phyloP scores from a whole-genome alignment of 129 eudicot species.

The Dittrichia graveolens region DNA sequence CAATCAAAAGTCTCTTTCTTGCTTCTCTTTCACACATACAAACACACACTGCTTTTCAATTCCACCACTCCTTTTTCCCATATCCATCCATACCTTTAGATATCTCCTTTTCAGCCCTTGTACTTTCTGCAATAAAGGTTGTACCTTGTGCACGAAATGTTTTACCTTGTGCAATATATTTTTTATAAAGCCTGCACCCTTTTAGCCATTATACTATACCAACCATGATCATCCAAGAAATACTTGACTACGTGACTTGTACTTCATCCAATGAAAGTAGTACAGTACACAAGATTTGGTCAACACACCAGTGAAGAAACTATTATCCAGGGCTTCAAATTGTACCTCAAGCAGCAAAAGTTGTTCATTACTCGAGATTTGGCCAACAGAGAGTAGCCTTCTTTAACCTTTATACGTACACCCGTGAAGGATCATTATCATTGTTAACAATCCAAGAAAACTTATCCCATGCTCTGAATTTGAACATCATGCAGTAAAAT shows the following conservation, averaged over 20 bases:
- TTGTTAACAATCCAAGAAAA: background rate
- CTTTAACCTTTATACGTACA: background rate
- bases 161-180: background rate
- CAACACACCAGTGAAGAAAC: background rate
- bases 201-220: background rate
- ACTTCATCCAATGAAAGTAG: constrained; percentile 17
- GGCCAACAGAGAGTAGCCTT: too few relatives aligned
- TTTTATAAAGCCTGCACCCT: background rate
- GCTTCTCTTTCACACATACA: constrained; percentile 39
- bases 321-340: too few relatives aligned
- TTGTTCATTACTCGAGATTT: too few relatives aligned
- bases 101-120: constrained; percentile 10
- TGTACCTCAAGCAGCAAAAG: too few relatives aligned
- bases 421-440: background rate
- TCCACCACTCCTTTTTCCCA: background rate
- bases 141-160: background rate
- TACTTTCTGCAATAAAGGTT: constrained; percentile 1
- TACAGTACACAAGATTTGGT: constrained; percentile 1
- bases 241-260: background rate
- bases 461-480: background rate
- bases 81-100: background rate
- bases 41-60: constrained; percentile 33
- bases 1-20: constrained; percentile 27
- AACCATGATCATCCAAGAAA: constrained; percentile 2
- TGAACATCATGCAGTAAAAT: constrained; percentile 5